These are phyloP conservation scores for Xylaria digitata DNA, from an alignment of 2,329 filamentous ascomycete species.

Conservation along the genomic window DNA sequence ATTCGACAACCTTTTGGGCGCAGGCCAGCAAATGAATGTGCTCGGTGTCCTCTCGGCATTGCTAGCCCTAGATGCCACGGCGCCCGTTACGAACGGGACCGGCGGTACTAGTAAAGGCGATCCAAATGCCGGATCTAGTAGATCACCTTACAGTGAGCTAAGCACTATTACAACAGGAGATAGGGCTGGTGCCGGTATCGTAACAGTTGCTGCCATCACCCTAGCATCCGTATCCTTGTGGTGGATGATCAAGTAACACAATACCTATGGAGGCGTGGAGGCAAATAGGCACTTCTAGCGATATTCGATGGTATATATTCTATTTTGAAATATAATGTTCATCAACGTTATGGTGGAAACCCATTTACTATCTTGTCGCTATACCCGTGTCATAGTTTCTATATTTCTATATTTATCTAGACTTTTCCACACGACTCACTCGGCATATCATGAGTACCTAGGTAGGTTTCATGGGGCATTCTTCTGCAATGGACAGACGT, in stretches of 20 bases:
- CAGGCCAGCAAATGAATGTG: conserved; percentile 63
- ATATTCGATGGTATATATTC: conserved; percentile 7
- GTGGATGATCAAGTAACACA: conserved; percentile 41
- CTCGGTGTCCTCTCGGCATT: conserved; percentile 59
- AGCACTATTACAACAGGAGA: conserved; percentile 43
- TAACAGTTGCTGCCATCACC: conserved; percentile 42
- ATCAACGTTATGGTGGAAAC: not conserved
- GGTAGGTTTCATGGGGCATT: conserved; percentile 11
- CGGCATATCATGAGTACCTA: not conserved
- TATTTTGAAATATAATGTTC: not conserved
- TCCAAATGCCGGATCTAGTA: conserved; percentile 41
- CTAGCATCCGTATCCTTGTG: conserved; percentile 37
- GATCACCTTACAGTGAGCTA: conserved; percentile 19
- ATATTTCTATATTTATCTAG: conserved; percentile 3
- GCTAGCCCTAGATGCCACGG: conserved; percentile 50
- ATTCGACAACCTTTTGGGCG: conserved; percentile 59
- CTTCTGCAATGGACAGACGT: conserved; percentile 15
- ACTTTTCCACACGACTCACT: not conserved
- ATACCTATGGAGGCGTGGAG: not conserved
- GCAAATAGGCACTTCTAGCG: not conserved
- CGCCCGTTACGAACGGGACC: conserved; percentile 52
- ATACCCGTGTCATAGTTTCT: conserved; percentile 2
- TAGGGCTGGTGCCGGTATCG: conserved; percentile 45
- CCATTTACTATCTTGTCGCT: not conserved
- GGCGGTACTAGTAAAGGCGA: conserved; percentile 55